Evolutionary conservation across 192 early-diverging fungal species (phyloP), one percentile per base, ranked within the genome.

Genomic region (Mortierella hygrophila): DNA sequence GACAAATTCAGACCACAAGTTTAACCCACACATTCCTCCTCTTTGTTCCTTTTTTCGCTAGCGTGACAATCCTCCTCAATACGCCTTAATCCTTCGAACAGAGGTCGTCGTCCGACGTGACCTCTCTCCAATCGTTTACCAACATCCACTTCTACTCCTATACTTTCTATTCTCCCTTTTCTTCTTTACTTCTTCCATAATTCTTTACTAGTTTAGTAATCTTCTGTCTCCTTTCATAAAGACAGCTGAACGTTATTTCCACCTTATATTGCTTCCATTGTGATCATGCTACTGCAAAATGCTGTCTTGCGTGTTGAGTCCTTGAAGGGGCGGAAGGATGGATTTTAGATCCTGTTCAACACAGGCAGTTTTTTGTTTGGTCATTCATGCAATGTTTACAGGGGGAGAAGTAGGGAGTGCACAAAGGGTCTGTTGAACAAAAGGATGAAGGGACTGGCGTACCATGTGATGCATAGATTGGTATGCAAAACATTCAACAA

Each of bases 151-250:
- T n/a, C 26, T 65, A 65, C 60, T 32, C n/a, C 13, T 65, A 65
- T 65, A 35, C 26, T 65, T 15, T 52, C 13, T 60, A 21, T 60
- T n/a, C 9, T 1, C n/a, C 55, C n/a, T 60, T 60, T 65, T 65
- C 3, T 65, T 65, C 3, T 65, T 63, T 60, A 10, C 1, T 65
- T 35, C 4, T 32, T 65, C 60, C 29, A 65, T 65, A 65, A 65
- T 65, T 65, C 60, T 65, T 57, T 65, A 65, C 26, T 32, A 65
- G 60, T 29, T 65, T 65, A 65, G 60, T 65, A 65, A 15, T 57
- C n/a, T 23, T 23, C 49, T 20, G 1, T 10, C n/a, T 29, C 29
- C 60, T 29, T 26, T 65, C 60, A 65, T 65, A 65, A 65, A 65
- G 60, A 65, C 49, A 65, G n/a, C 60, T 65, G 29, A 65, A 65